Evolutionary conservation across 805 yeast species (phyloP).

Genomic region (Barnettozyma sucrosica): DNA sequence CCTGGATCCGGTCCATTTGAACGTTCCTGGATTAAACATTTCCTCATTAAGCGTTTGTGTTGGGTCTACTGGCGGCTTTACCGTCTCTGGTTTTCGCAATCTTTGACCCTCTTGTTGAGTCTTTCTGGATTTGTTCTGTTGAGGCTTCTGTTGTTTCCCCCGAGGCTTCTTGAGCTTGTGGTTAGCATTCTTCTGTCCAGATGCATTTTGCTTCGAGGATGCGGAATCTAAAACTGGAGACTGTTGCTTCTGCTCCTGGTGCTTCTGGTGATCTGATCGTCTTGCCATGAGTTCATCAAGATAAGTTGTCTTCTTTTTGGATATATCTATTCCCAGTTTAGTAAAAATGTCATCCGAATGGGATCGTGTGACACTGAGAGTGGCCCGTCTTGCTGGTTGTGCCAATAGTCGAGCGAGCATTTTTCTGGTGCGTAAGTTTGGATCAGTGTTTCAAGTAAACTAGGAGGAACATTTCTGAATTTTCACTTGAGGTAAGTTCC

Average conservation of each 20-base stretch:
- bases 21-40: constrained; percentile 17
- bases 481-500: no score
- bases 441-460: no score
- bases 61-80: not conserved
- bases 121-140: not conserved
- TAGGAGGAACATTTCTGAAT: no score
- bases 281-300: not conserved
- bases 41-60: not conserved
- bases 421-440: no score
- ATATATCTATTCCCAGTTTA: not conserved
- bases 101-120: not conserved
- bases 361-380: not conserved
- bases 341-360: not conserved
- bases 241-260: not conserved
- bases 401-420: not conserved
- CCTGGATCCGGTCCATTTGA: constrained; percentile 14
- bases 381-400: not conserved
- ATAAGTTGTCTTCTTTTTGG: not conserved
- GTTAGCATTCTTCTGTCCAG: not conserved
- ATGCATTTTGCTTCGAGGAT: not conserved
- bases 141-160: not conserved
- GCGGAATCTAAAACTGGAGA: no score
- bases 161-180: not conserved
- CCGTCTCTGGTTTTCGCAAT: not conserved
- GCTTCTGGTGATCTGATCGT: not conserved